Evolutionary conservation across 2,329 filamentous ascomycete genomes (phyloP).

Genomic region (Ophiostoma tasmaniense): DNA sequence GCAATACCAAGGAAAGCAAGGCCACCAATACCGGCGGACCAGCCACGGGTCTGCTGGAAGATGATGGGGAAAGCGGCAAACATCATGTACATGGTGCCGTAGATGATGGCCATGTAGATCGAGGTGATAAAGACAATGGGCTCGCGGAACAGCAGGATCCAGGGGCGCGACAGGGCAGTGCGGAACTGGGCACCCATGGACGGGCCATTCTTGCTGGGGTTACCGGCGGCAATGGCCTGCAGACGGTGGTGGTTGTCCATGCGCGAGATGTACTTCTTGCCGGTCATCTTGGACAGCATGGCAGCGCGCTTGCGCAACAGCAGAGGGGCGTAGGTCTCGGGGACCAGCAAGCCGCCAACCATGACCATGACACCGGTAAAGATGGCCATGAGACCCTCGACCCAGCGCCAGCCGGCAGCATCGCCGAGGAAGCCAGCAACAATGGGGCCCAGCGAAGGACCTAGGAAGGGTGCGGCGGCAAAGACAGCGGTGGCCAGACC

Average conservation of each 20-base stretch:
- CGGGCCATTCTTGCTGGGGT: conserved; percentile 24
- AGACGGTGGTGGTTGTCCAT: conserved; percentile 22
- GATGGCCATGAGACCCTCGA: conserved; percentile 55
- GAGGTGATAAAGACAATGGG: conserved; percentile 60
- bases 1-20: conserved; percentile 61
- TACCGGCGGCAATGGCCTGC: neutral
- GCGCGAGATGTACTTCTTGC: conserved; percentile 45
- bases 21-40: conserved; percentile 51
- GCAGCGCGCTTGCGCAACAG: conserved; percentile 46
- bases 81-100: conserved; percentile 50
- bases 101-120: conserved; percentile 57
- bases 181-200: conserved; percentile 45
- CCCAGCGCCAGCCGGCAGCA: conserved; percentile 60
- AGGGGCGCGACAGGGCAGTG: conserved; percentile 53
- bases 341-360: conserved; percentile 40
- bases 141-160: conserved; percentile 60
- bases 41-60: conserved; percentile 51
- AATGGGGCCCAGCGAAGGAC: conserved; percentile 55
- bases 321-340: conserved; percentile 54
- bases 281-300: conserved; percentile 43
- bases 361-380: conserved; percentile 57
- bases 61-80: conserved; percentile 58
- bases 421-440: conserved; percentile 59
- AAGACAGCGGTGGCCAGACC: conserved; percentile 56
- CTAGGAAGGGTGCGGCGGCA: conserved; percentile 57